Conservation (phyloP, 768 basidiomycete species). For the Fistulinella prunicolor region DNA sequence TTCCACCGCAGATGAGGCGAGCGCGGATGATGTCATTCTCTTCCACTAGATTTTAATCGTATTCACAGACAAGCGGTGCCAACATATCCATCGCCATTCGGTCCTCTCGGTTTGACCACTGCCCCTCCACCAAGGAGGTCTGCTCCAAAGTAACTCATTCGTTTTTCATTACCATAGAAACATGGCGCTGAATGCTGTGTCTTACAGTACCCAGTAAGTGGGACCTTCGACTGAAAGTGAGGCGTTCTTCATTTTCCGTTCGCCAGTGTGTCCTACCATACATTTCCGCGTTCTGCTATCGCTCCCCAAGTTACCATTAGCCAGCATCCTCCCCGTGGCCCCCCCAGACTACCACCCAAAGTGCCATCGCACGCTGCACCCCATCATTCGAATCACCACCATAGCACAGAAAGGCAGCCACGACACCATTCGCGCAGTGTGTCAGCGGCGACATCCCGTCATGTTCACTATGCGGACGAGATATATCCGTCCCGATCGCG, state of each 20-base stretch:
- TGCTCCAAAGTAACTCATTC: slow-evolving; percentile 20
- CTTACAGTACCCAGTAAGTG: slow-evolving; percentile 27
- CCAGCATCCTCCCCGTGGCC: not conserved
- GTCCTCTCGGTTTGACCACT: slow-evolving; percentile 18
- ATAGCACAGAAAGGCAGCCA: not conserved
- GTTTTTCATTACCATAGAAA: not conserved
- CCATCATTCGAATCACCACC: slow-evolving; percentile 2
- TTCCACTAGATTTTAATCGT: not conserved
- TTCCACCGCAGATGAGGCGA: slow-evolving; percentile 16
- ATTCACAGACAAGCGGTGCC: slow-evolving; percentile 17
- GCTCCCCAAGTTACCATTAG: not conserved
- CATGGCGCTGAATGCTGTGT: slow-evolving; percentile 4
- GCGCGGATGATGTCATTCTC: not conserved
- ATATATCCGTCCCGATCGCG: slow-evolving; percentile 7
- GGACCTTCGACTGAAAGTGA: slow-evolving; percentile 5
- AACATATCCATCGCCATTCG: slow-evolving; percentile 16
- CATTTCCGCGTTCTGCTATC: slow-evolving; percentile 24
- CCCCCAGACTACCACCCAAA: not conserved
- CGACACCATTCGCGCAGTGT: slow-evolving; percentile 8
- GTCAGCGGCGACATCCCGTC: slow-evolving; percentile 19
- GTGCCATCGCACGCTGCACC: slow-evolving; percentile 4
- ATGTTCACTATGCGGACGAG: slow-evolving; percentile 27
- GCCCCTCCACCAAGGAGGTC: slow-evolving; percentile 15
- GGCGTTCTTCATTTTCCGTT: slow-evolving; percentile 11
- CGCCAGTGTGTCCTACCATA: slow-evolving; percentile 24